Evolutionary conservation across 1,284 basidiomycete species (phyloP).

Genomic region (Veloboletus limbatus): DNA sequence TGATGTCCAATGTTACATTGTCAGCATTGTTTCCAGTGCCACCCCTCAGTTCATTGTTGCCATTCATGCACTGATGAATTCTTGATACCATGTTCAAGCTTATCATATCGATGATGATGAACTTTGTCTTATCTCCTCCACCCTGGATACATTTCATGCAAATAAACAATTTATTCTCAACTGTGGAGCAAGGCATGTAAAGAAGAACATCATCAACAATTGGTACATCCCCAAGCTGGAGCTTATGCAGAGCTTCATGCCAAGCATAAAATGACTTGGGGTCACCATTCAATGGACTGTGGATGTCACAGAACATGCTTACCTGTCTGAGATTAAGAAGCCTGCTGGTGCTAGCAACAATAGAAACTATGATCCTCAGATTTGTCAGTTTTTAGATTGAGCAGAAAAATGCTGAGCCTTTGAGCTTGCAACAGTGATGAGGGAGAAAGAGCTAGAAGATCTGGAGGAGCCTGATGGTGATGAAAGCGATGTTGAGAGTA

Average conservation of each 20-base stretch:
- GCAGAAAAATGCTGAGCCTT: constrained; percentile 19
- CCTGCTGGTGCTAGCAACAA: constrained; percentile 27
- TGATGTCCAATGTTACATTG: constrained; percentile 15
- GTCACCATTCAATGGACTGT: constrained; percentile 33
- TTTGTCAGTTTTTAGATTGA: constrained; percentile 29
- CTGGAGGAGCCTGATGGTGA: no score
- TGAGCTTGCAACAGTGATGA: background rate
- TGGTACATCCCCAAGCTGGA: constrained; percentile 27
- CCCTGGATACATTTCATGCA: constrained; percentile 3
- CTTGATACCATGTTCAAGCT: constrained; percentile 10
- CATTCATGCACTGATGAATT: constrained; percentile 32
- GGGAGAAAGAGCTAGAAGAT: no score
- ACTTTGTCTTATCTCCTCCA: background rate
- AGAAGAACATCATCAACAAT: background rate
- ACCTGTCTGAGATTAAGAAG: constrained; percentile 33
- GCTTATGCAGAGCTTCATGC: constrained; percentile 30
- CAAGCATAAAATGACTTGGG: constrained; percentile 17
- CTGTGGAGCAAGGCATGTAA: constrained; percentile 3
- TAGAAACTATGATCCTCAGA: constrained; percentile 31
- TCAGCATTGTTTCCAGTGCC: constrained; percentile 29
- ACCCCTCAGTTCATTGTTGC: constrained; percentile 22
- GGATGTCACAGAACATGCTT: constrained; percentile 32
- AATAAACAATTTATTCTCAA: constrained; percentile 8
- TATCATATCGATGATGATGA: constrained; percentile 6
- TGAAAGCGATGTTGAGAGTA: no score